These are phyloP conservation scores for Juncus inflexus DNA, from an alignment of 176 grass and related monocot genomes.

Conservation along the genomic window DNA sequence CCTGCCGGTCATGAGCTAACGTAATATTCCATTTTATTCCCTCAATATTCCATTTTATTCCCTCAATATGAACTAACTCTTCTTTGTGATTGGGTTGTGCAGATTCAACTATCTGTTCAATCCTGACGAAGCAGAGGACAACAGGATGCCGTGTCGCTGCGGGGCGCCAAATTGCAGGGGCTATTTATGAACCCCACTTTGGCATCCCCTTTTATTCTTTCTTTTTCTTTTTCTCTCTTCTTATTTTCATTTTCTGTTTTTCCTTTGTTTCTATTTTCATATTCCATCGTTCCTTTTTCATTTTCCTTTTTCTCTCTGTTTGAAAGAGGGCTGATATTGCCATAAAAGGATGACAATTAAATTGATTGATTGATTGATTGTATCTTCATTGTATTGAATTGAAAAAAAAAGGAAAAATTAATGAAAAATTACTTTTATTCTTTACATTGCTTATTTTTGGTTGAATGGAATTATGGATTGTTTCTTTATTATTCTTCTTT, in stretches of 20 bases:
- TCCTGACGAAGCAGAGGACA: constrained; percentile 69
- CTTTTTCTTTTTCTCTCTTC: not conserved
- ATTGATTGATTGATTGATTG: too few relatives aligned
- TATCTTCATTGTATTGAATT: too few relatives aligned
- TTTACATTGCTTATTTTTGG: too few relatives aligned
- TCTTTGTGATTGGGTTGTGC: not conserved
- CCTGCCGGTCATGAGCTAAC: constrained; percentile 80
- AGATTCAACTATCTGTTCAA: constrained; percentile 96
- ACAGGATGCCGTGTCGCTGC: constrained; percentile 80
- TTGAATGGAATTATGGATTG: too few relatives aligned
- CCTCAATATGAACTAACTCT: not conserved
- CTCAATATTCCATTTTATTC: not conserved
- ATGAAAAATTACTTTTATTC: too few relatives aligned
- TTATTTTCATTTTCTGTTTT: too few relatives aligned
- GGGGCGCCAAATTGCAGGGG: constrained; percentile 71
- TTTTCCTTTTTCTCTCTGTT: too few relatives aligned
- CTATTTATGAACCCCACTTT: constrained; percentile 59
- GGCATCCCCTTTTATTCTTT: not conserved
- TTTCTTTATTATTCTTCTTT: too few relatives aligned
- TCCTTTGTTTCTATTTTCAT: too few relatives aligned
- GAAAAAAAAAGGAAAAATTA: too few relatives aligned
- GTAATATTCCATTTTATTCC: constrained; percentile 28
- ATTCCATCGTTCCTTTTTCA: too few relatives aligned
- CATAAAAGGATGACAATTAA: not conserved
- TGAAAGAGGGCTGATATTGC: too few relatives aligned